phyloP scores from a whole-genome alignment of 1,284 basidiomycete species.

The Ceratobasidium sp. region DNA sequence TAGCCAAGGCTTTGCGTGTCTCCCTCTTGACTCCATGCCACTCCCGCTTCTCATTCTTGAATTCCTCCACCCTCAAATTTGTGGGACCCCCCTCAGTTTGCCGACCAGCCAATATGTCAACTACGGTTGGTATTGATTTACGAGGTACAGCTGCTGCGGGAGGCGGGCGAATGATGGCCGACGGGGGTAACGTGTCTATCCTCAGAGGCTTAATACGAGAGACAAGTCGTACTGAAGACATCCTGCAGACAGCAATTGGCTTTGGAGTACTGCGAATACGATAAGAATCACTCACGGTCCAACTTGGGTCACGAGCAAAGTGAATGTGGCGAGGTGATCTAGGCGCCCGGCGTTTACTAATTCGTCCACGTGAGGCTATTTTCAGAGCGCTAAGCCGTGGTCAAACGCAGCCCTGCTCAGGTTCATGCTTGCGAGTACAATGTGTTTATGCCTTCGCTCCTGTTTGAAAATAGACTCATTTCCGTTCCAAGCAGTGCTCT shows the following conservation, averaged over 20 bases:
- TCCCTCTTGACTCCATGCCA: conserved; percentile 46
- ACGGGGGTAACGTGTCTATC: conserved; percentile 13
- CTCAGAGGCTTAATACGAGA: conserved; percentile 37
- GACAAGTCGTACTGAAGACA: conserved; percentile 22
- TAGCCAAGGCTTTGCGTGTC: conserved; percentile 41
- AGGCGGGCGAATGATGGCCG: conserved; percentile 10
- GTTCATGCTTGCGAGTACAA: no score
- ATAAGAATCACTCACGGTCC: no score
- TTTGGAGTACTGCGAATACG: no score
- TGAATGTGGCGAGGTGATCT: no score
- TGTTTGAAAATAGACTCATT: no score
- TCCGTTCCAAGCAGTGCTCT: no score
- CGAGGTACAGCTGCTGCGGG: conserved; percentile 12
- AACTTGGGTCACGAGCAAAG: no score
- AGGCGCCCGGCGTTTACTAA: no score
- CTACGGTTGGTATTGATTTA: background rate
- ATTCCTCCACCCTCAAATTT: conserved; percentile 48
- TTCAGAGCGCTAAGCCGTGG: no score
- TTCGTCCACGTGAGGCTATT: no score
- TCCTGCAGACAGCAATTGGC: background rate
- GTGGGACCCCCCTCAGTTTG: conserved; percentile 1
- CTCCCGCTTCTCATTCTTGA: conserved; percentile 40
- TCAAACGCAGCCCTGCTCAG: no score
- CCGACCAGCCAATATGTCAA: conserved; percentile 5
- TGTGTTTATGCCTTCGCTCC: no score